These are phyloP conservation scores for Boletus tomentosulus DNA, from an alignment of 768 basidiomycete species.

Conservation along the genomic window DNA sequence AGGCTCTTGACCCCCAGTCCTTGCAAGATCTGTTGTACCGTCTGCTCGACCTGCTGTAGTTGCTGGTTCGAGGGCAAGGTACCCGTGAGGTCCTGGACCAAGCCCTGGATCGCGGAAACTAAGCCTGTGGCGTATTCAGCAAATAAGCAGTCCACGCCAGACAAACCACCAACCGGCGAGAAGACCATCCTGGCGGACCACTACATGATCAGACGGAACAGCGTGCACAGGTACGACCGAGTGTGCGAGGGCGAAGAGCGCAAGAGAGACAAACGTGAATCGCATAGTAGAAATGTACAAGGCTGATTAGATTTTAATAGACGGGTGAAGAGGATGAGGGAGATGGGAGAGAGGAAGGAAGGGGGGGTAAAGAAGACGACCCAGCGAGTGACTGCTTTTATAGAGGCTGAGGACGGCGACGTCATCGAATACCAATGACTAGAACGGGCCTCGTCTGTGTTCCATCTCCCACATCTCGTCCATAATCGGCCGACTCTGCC, in stretches of 20 bases:
- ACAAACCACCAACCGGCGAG: not conserved
- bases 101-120: fast-evolving
- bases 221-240: slow-evolving; percentile 15
- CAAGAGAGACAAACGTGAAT: slow-evolving; percentile 15
- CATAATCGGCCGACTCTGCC: slow-evolving; percentile 36
- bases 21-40: not conserved
- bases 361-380: slow-evolving; percentile 8
- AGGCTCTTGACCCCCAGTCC: not conserved
- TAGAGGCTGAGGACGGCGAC: slow-evolving; percentile 7
- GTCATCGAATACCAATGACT: slow-evolving; percentile 17
- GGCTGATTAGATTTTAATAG: slow-evolving; percentile 16
- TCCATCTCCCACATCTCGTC: slow-evolving; percentile 65
- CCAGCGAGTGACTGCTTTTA: slow-evolving; percentile 13
- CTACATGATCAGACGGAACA: slow-evolving; percentile 7
- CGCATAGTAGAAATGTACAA: slow-evolving; percentile 27
- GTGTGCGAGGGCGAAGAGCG: slow-evolving; percentile 17
- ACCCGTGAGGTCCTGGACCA: not conserved
- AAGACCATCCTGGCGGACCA: not conserved
- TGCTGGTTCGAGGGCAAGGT: not conserved
- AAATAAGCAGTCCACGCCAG: not conserved
- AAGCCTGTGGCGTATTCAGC: slow-evolving; percentile 5
- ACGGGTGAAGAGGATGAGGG: slow-evolving; percentile 8
- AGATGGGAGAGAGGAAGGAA: slow-evolving; percentile 1
- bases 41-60: not conserved
- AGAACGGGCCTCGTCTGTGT: slow-evolving; percentile 30